Evolutionary conservation across 371 early-diverging fungal species (phyloP).

Genomic region (Apophysomyces elegans): DNA sequence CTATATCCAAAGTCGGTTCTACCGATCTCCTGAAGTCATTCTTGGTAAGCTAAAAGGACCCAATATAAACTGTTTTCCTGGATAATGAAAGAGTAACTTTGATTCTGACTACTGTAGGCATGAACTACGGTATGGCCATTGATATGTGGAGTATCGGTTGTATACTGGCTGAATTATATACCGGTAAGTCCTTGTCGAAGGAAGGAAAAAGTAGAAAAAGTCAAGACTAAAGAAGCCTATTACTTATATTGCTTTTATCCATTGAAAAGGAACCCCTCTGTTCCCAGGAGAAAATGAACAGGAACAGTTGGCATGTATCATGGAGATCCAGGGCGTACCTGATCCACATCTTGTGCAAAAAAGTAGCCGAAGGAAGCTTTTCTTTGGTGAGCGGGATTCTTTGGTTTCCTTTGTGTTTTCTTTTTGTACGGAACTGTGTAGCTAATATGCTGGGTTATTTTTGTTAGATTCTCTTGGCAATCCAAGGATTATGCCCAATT

Average conservation of each 20-base stretch:
- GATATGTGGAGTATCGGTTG: slow-evolving; percentile 99
- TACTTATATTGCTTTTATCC: no score
- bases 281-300: slow-evolving; percentile 97
- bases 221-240: no score
- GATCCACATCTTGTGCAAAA: slow-evolving; percentile 71
- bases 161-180: slow-evolving; percentile 93
- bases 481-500: slow-evolving; percentile 75
- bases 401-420: background rate
- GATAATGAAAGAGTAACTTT: background rate
- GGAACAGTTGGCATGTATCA: slow-evolving; percentile 91
- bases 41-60: slow-evolving; percentile 54
- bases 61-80: no score
- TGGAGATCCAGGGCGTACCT: slow-evolving; percentile 90
- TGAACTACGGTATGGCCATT: slow-evolving; percentile 85
- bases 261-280: slow-evolving; percentile 73
- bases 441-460: no score
- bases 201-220: background rate
- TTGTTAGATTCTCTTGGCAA: slow-evolving; percentile 58
- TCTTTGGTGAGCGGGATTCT: slow-evolving; percentile 69
- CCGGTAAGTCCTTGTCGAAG: slow-evolving; percentile 44
- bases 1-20: slow-evolving; percentile 96
- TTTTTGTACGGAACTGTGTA: no score
- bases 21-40: slow-evolving; percentile 96
- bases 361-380: slow-evolving; percentile 75
- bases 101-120: slow-evolving; percentile 13